Evolutionary conservation across 768 basidiomycete species (phyloP).

Genomic region (Hypsizygus marmoreus): DNA sequence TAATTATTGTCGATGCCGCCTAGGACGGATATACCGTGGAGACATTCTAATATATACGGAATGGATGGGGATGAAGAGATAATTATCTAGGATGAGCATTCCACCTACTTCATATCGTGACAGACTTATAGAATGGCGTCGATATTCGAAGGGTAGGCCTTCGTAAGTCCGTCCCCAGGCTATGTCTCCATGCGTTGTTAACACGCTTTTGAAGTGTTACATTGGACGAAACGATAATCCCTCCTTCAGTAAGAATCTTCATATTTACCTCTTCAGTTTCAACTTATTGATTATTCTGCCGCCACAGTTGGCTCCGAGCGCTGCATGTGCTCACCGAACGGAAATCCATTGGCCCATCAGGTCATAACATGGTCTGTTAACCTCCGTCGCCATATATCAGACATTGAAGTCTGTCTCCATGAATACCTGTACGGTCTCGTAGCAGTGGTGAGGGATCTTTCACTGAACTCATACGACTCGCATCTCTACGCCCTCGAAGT

Average conservation of each 20-base stretch:
- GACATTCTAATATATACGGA: conserved; percentile 69
- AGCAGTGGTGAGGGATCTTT: conserved; percentile 69
- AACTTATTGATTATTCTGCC: background rate
- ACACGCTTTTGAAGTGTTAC: conserved; percentile 58
- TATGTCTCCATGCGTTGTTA: background rate
- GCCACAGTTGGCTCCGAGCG: conserved; percentile 76
- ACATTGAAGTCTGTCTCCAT: conserved; percentile 43
- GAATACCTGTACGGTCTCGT: conserved; percentile 87
- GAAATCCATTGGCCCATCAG: conserved; percentile 83
- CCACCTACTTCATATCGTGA: too few species aligned
- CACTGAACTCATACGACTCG: conserved; percentile 72
- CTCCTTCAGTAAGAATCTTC: conserved; percentile 67
- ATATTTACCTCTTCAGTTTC: background rate
- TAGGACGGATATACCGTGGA: conserved; percentile 93
- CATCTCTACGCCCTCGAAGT: conserved; percentile 82
- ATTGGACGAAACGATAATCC: conserved; percentile 87
- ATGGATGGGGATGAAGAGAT: conserved; percentile 52
- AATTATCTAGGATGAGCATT: too few species aligned
- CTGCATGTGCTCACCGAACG: conserved; percentile 64
- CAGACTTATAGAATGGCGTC: too few species aligned
- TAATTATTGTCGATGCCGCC: background rate
- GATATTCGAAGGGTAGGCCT: conserved; percentile 44
- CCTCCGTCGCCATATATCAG: too few species aligned
- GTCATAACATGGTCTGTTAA: conserved; percentile 81
- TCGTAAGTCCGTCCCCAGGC: conserved; percentile 35